These are phyloP conservation scores for Stephanodiscus minutulus DNA, from an alignment of 108 stramenopile species.

Conservation along the genomic window DNA sequence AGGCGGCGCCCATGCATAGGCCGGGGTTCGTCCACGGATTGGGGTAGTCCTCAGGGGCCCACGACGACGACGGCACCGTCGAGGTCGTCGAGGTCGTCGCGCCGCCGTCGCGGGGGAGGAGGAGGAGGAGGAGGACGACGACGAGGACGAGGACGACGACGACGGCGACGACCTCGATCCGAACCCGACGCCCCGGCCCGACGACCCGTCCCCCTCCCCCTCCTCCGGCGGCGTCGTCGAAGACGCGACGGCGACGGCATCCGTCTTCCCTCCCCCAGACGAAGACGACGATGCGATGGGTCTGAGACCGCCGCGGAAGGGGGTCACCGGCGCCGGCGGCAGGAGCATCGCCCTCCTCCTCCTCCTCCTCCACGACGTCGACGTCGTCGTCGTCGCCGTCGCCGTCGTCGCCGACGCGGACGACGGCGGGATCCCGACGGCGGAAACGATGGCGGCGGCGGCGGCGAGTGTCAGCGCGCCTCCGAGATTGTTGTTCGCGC, in stretches of 20 bases:
- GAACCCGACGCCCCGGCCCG: too few relatives aligned
- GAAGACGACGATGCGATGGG: background rate
- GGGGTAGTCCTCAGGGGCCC: slow-evolving; percentile 48
- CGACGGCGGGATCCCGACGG: too few relatives aligned
- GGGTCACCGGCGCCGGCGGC: background rate
- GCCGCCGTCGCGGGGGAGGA: too few relatives aligned
- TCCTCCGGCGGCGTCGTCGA: background rate
- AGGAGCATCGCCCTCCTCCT: background rate
- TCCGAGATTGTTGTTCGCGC: too few relatives aligned
- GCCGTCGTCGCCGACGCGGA: too few relatives aligned
- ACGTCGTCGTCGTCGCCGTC: too few relatives aligned
- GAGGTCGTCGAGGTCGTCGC: too few relatives aligned
- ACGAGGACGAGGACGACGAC: background rate
- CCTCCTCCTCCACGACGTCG: background rate
- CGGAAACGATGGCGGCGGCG: too few relatives aligned
- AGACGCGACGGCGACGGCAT: background rate
- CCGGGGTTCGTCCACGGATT: slow-evolving; percentile 50
- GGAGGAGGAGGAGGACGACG: too few relatives aligned
- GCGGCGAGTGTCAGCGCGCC: too few relatives aligned
- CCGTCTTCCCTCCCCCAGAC: too few relatives aligned
- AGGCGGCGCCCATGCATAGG: slow-evolving; percentile 34
- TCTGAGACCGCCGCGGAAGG: background rate
- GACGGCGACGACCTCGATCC: background rate
- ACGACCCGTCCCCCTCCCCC: background rate
- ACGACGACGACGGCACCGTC: background rate